Base-by-base conservation (phyloP, 208 protist genomes). In the Leishmania tarentolae region DNA sequence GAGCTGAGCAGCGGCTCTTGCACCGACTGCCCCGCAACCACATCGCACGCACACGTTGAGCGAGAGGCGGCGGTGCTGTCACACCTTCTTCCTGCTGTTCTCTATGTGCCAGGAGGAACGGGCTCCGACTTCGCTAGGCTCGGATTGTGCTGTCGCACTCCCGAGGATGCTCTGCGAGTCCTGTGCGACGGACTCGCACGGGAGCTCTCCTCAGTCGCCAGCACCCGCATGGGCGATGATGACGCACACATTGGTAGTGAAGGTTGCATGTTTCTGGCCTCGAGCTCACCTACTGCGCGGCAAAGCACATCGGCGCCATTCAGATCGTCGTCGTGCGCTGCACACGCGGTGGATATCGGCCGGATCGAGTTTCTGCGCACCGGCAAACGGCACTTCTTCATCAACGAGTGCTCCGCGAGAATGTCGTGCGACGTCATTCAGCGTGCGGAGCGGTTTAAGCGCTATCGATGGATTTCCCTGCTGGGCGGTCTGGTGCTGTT, bases 341-440 rank as follows among this genome's bases (percentile, higher is more conserved):
- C 66, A 7, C 88, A 84, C 52, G 83, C 92, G 59, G 87, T 95
- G 73, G 94, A 97, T 70, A 50, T 97, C 28, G 88, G 88, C 59
- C 88, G 91, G 13, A 86, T 96, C n/a, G 88, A 85, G 37, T 97
- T 96, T 81, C 90, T 92, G n/a, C 72, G 80, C 17, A 94, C 86
- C 24, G 90, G 92, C 63, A 74, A 66, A 19, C 71, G 79, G 5
- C 86, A 81, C 76, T 97, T 92, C 79, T 97, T 96, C 76, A 94
- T 97, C 71, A 97, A 97, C 79, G 90, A 93, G 63, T 95, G 90
- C 79, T 95, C 92, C 19, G 88, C 88, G 71, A 92, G 94, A 44
- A 90, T 97, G 87, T 96, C 92, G 13, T 91, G 88, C 75, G 92
- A 97, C 73, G 94, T 97, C 31, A 88, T 97, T 63, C 73, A 84